Conservation (phyloP, 345 rosid species). For the Cochlearia excelsa region DNA sequence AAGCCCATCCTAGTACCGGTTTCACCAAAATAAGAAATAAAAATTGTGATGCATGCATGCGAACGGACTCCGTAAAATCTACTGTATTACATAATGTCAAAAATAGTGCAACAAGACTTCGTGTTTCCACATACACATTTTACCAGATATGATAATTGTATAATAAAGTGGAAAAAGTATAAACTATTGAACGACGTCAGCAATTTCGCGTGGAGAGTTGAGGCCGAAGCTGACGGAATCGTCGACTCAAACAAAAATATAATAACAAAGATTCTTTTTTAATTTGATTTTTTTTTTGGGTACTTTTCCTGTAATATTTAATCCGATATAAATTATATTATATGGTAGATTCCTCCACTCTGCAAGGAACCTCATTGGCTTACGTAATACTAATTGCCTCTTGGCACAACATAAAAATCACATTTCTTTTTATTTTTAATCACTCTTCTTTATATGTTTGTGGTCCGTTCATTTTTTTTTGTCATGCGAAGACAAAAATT, state of each 20-base stretch:
- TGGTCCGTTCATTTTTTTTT: constrained; percentile 21
- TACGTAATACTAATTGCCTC: constrained; percentile 38
- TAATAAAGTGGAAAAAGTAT: too few relatives aligned
- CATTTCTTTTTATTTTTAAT: background rate
- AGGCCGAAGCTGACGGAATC: constrained; percentile 36
- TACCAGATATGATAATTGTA: too few relatives aligned
- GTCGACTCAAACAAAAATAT: background rate
- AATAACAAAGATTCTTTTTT: constrained; percentile 32
- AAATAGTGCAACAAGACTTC: too few relatives aligned
- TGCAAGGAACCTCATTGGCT: constrained; percentile 38
- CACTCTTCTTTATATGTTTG: background rate
- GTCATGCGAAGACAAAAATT: constrained; percentile 27
- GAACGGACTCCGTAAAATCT: too few relatives aligned
- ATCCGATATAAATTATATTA: background rate
- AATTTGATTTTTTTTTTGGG: constrained; percentile 8
- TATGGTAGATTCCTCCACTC: constrained; percentile 35
- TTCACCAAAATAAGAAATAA: too few relatives aligned
- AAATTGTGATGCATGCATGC: too few relatives aligned
- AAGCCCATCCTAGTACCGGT: too few relatives aligned
- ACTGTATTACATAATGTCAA: too few relatives aligned
- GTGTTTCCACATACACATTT: too few relatives aligned
- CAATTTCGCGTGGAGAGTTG: constrained; percentile 21
- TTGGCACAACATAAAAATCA: constrained; percentile 38
- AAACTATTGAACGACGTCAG: too few relatives aligned
- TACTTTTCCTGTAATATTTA: constrained; percentile 19